Evolutionary conservation across 2,329 filamentous ascomycete species (phyloP), one percentile per base, ranked within the genome.

Genomic region (Exophiala sp.): DNA sequence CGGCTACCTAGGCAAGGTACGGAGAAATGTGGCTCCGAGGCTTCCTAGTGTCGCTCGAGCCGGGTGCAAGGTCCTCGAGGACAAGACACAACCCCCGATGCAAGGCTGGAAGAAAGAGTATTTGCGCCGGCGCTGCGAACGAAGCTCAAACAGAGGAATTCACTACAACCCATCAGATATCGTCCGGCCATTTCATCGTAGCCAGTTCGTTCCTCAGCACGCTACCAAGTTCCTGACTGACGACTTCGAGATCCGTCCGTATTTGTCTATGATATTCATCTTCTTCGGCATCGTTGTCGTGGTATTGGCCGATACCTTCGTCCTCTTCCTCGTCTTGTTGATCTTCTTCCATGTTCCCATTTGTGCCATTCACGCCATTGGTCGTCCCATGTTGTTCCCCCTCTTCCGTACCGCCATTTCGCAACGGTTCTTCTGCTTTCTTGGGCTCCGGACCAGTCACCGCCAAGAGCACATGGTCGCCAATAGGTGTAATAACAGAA

Each of bases 401-500:
- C 21, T 50, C 35, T 34, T 44, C 40, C 18, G 29, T 10, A 7
- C 39, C 22, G 11, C 34, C 35, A 39, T 48, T 41, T 43, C 37
- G 19, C 2, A 32, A 2, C 13, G 21, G 13, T 24, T 16, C 21
- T 32, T 32, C 29, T 32, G 24, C 24, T 13, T 34, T 32, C 40
- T 35, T 52, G 11, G 55, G 53, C 35, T 54, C 58, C 1, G 58
- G 55, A 2, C 59, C 59, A 9, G 58, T 60, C 9, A 62, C 58
- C 9, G 58, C 57, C 22, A 62, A 47, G 6, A 62, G 45, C 22
- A 62, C 48, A 27, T 59, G 58, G 27, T 60, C 58, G 4, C 52
- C 58, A 30, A 62, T 51, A 16, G 53, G 53, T 8, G 58, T 50
- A 8, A 62, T 56, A 11, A 62, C 58, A 11, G 59, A 58, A 16